Base-by-base conservation (phyloP, 768 basidiomycete species). In the Lentinula edodes region DNA sequence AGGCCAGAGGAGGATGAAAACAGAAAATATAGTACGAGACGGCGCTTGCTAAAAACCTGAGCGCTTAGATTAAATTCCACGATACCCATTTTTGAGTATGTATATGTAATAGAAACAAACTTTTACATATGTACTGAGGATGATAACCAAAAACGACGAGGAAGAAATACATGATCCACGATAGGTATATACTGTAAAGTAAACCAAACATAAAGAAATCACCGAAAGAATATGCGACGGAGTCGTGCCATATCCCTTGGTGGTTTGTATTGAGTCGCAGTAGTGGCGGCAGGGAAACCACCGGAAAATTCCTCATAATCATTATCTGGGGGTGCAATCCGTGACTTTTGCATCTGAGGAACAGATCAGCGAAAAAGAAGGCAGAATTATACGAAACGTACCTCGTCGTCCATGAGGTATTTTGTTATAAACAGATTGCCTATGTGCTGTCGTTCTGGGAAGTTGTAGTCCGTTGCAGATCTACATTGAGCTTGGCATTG, bases 401-500 rank as follows among this genome's bases (percentile, higher is more conserved):
- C 91, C 75, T 90, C 87, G 56, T 78, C 76, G 61, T 80, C 83
- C 90, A 93, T 92, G 34, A 91, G 75, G 52, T 78, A 78, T 34
- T 80, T 74, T 32, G 78, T 80, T 48, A 81, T 69, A 53, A 93
- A 73, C 28, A 92, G 71, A 9, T 84, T 79, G 51, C 78, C 71
- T 57, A 93, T 79, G 43, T 76, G 74, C 2, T 68, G 68, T 51
- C 86, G 82, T 51, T 86, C 83, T n/a, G 74, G 74, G 69, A 89
- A 88, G 48, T 79, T 76, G 66, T 90, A 90, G 51, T 87, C 85
- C 51, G 68, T 71, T 5, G 82, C 76, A 58, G 78, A 80, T 53
- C 82, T 82, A 69, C 90, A 93, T 62, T 90, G 85, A 9, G 83
- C 74, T 74, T 96, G 94, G 67, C 89, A 93, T 63, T 89, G 83